A percentile compares a stretch with the other conserved stretches of the same genome.
Evolutionary conservation across 2,329 filamentous ascomycete genomes (phyloP).

Genomic region (Penicillium occitanis): DNA sequence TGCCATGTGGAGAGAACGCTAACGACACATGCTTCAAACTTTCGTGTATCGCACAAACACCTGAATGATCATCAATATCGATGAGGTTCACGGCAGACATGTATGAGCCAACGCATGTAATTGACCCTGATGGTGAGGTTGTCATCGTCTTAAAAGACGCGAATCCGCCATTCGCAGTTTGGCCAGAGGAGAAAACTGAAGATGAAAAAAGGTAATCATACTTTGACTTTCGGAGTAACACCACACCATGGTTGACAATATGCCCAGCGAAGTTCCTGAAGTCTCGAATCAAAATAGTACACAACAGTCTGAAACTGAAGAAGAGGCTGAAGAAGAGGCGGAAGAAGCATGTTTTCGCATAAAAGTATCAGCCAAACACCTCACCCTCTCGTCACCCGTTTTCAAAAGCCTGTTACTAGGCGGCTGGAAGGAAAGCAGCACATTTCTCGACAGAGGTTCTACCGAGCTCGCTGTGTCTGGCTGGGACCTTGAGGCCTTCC

Average conservation of each 20-base stretch:
- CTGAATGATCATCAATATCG: background rate
- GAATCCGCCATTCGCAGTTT: conserved; percentile 1
- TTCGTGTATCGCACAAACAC: background rate
- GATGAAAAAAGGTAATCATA: background rate
- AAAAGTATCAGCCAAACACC: conserved; percentile 29
- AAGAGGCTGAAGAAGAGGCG: background rate
- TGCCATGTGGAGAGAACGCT: background rate
- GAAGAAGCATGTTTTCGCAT: conserved; percentile 19
- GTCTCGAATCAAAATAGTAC: background rate
- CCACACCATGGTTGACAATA: background rate
- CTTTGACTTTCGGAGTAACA: background rate
- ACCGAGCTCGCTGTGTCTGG: conserved; percentile 25
- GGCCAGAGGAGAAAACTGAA: background rate
- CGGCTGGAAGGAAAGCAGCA: conserved; percentile 26
- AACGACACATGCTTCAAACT: background rate
- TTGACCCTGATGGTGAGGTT: conserved; percentile 7
- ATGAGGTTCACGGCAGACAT: background rate
- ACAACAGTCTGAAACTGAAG: background rate
- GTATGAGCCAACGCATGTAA: background rate
- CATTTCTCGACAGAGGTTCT: conserved; percentile 22
- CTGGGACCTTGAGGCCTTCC: conserved; percentile 29
- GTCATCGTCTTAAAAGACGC: conserved; percentile 4
- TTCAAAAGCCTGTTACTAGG: conserved; percentile 26
- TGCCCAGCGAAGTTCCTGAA: background rate
- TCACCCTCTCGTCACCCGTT: conserved; percentile 26